A percentile compares a stretch with the other conserved stretches of the same genome.
Evolutionary conservation across 2,329 filamentous ascomycete genomes (phyloP).

Genomic region (Aspergillus texensis): DNA sequence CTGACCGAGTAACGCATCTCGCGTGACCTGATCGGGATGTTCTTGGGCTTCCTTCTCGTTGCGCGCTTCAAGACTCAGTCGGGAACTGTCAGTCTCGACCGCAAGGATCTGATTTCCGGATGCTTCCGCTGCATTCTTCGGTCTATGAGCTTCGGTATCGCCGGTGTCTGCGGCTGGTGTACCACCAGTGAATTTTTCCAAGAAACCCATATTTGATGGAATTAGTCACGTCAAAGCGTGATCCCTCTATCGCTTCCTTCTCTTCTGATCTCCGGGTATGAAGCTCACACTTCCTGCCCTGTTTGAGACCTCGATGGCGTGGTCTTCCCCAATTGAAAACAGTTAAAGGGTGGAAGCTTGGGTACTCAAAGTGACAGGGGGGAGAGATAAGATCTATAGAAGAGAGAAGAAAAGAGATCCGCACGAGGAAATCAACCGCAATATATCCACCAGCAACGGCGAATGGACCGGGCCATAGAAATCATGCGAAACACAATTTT

Average conservation of each 20-base stretch:
- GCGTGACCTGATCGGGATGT: constrained; percentile 29
- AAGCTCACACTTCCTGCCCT: neutral
- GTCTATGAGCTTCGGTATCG: neutral
- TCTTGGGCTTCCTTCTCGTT: constrained; percentile 32
- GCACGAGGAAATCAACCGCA: neutral
- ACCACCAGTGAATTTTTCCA: neutral
- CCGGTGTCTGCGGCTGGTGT: neutral
- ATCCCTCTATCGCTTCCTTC: neutral
- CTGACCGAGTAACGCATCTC: constrained; percentile 44
- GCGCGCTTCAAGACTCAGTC: constrained; percentile 29
- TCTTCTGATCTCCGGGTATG: neutral
- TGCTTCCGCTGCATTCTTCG: constrained; percentile 1
- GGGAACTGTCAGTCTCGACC: constrained; percentile 20
- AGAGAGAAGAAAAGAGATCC: neutral
- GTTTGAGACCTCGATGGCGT: neutral
- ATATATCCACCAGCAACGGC: neutral
- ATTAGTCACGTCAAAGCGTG: neutral
- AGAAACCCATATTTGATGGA: constrained; percentile 1
- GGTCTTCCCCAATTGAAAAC: neutral
- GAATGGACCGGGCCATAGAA: neutral
- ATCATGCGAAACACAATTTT: constrained; percentile 4
- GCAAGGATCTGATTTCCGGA: constrained; percentile 10
- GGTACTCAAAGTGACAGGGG: neutral
- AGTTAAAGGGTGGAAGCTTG: neutral
- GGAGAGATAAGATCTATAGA: neutral